Percentiles rank a stretch among this genome's conserved stretches.
Evolutionary conservation across 129 eudicot species (phyloP).

Genomic region (Pittosporum tobira): DNA sequence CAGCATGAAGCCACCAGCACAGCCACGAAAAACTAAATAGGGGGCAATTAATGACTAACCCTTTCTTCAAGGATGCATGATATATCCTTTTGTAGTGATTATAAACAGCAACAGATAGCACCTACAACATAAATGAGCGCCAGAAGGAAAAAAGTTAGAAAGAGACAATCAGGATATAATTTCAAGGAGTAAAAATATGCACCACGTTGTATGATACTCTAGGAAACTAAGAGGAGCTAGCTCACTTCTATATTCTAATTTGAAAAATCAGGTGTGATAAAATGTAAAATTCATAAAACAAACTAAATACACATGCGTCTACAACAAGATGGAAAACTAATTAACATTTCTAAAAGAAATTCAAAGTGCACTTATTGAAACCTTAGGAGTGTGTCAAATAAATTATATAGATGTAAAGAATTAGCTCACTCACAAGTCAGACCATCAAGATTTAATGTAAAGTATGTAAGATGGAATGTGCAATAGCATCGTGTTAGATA

Average conservation of each 20-base stretch:
- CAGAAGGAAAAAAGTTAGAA: not conserved
- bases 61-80: constrained; percentile 54
- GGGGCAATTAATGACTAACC: constrained; percentile 44
- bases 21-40: not conserved
- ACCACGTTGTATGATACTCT: not conserved
- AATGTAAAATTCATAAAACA: not conserved
- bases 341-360: not conserved
- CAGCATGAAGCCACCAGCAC: constrained; percentile 4
- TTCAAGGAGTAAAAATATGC: not conserved
- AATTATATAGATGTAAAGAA: too few relatives aligned
- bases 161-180: constrained; percentile 4
- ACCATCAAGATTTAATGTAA: not conserved
- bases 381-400: too few relatives aligned
- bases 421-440: too few relatives aligned
- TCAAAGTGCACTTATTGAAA: too few relatives aligned
- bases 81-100: constrained; percentile 90
- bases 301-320: not conserved
- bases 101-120: constrained; percentile 89
- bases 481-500: too few relatives aligned
- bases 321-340: not conserved
- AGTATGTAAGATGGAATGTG: not conserved
- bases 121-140: constrained; percentile 36
- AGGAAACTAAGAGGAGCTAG: not conserved
- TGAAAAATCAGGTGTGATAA: not conserved
- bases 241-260: not conserved